Evolutionary conservation across 2,329 filamentous ascomycete genomes (phyloP), one percentile per base, ranked within the genome.

Genomic region (Cercospora sp.): DNA sequence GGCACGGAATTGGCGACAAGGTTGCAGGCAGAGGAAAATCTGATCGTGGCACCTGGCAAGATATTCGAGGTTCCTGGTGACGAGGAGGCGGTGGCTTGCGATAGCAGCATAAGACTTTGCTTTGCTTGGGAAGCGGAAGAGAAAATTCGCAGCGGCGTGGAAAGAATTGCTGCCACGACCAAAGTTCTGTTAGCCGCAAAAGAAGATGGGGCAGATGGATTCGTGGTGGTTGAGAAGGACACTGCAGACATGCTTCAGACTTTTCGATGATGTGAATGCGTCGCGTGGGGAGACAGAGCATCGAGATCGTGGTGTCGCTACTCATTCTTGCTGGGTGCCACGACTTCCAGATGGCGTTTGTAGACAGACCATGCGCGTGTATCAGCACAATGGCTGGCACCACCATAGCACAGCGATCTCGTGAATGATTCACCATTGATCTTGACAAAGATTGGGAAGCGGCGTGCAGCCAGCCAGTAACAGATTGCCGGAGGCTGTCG

Each of bases 81-180:
- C 66, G 80, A 85, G 69, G 64, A 63, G n/a, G 78, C 78, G 3
- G 80, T 81, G 13, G 81, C 80, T 48, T 92, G 94, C 75, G 82
- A 85, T 10, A 59, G 42, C 59, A 84, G 86, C 45, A 78, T 94
- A 16, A 83, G 91, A 33, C 76, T 94, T 18, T 92, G 89, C 68
- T 93, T 92, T 78, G 84, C 90, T 2, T 93, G 90, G 87, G 90
- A 91, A 78, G 84, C 89, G 1, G 88, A 90, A 74, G 83, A 85
- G 23, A 83, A 86, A 63, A 78, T 96, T n/a, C 83, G 83, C 0
- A 90, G 93, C 74, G 92, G 90, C 0, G 84, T 94, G 5, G 79
- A 83, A 75, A 86, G 90, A 71, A 80, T 94, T 66, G 88, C 82
- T 6, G 75, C 73, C 0, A 83, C 89, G 8, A 78, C 86, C 58